Base-by-base conservation (phyloP, 768 basidiomycete species). In the Cytidiella melzeri region DNA sequence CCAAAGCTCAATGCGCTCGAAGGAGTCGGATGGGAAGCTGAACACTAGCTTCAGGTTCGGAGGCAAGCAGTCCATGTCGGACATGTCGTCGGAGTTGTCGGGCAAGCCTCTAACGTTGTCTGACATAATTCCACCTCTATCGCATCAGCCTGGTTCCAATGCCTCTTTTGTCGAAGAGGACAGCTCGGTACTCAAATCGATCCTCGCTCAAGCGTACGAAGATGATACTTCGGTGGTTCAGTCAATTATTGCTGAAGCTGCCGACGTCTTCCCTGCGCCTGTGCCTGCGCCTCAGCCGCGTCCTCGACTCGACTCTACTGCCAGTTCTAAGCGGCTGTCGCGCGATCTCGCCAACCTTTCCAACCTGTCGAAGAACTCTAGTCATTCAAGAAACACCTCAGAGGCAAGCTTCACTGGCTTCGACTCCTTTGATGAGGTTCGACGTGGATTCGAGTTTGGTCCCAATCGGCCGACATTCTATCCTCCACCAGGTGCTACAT, bases 31-130 rank as follows among this genome's bases (percentile, higher is more conserved):
- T 52, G 87, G 87, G 0, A 72, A 81, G 53, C 73, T 90, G 40
- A 81, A 89, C 54, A 74, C 68, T 6, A 76, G 80, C 19, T 90
- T 91, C 75, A 84, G 74, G 59, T 91, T 89, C 52, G 87, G 87
- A 21, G 86, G 85, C 20, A 66, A 63, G 4, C 61, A 65, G 0
- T 53, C 59, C 7, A 47, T 49, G 19, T 43, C 56, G 19, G 36
- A 25, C 13, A 19, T 21, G n/a, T 24, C 55, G 1, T 43, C 52
- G 34, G 50, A 63, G 47, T n/a, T 54, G 41, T 38, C 21, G 27
- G 37, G 52, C 47, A 46, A 24, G 43, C 73, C 72, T 0, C 59
- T 84, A 43, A 86, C 85, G 3, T 67, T 89, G 20, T 80, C 85
- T 0, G 84, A 89, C 53, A 87, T 90, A 61, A 84, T 89, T 43